phyloP scores from a whole-genome alignment of 148 eudicot species.

The Polygonum maritimum region DNA sequence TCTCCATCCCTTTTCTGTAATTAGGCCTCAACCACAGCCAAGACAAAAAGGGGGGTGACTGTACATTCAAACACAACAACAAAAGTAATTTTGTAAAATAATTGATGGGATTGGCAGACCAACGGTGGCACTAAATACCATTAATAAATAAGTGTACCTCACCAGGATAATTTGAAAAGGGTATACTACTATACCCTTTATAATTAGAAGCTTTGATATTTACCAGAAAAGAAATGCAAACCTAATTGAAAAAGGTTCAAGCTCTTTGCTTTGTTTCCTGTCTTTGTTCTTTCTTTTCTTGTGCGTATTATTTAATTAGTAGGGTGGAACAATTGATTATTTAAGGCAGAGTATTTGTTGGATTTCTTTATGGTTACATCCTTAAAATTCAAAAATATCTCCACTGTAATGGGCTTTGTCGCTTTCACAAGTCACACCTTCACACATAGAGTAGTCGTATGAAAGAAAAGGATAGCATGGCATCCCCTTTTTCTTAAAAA shows the following conservation, averaged over 20 bases:
- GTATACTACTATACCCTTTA: not conserved
- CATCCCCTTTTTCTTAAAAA: not conserved
- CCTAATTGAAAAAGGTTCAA: not conserved
- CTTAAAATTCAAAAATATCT: not conserved
- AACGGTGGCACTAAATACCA: not conserved
- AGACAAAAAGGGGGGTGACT: not conserved
- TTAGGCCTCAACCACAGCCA: not conserved
- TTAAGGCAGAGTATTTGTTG: not conserved
- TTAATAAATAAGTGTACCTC: not conserved
- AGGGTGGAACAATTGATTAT: not conserved
- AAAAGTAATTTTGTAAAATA: not conserved
- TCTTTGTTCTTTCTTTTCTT: not conserved
- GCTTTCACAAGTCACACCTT: not conserved
- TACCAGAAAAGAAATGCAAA: not conserved
- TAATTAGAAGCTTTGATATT: not conserved
- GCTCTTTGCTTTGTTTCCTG: not conserved
- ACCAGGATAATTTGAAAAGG: not conserved
- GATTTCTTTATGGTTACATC: not conserved
- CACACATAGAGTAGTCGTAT: not conserved
- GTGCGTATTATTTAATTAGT: conserved; percentile 1
- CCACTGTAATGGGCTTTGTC: not conserved
- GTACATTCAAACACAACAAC: not conserved
- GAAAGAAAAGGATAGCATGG: not conserved
- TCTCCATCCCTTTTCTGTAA: not conserved
- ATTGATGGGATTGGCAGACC: not conserved